phyloP scores from a whole-genome alignment of 257 asterid species.

The Rehmannia glutinosa region DNA sequence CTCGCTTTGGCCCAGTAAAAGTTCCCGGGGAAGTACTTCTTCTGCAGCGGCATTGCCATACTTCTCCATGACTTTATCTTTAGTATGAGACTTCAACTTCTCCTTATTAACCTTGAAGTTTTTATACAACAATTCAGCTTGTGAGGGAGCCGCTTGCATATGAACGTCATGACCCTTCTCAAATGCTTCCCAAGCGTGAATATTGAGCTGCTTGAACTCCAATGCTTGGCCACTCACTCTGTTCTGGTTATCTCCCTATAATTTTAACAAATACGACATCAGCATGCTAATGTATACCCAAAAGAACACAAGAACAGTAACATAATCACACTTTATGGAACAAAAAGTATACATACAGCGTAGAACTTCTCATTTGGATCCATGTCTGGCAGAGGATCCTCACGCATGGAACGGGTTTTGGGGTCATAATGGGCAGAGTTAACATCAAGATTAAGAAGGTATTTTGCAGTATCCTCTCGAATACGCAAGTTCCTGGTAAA shows the following conservation, averaged over 20 bases:
- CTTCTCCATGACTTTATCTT: slow-evolving; percentile 81
- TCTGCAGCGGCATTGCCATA: slow-evolving; percentile 96
- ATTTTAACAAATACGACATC: not conserved
- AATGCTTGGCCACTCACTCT: slow-evolving; percentile 94
- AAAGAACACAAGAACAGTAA: not conserved
- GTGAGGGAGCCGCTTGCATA: slow-evolving; percentile 99
- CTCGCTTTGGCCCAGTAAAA: slow-evolving; percentile 90
- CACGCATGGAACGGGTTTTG: slow-evolving; percentile 98
- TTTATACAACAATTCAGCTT: slow-evolving; percentile 86
- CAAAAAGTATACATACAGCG: slow-evolving; percentile 41
- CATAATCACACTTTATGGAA: not conserved
- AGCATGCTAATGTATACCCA: not conserved
- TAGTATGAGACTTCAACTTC: slow-evolving; percentile 71
- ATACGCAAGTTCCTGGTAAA: slow-evolving; percentile 80
- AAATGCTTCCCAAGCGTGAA: slow-evolving; percentile 98
- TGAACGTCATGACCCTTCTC: slow-evolving; percentile 97
- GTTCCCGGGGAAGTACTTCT: slow-evolving; percentile 79
- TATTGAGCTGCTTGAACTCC: slow-evolving; percentile 93
- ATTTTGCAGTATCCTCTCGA: slow-evolving; percentile 95
- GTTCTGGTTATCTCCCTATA: slow-evolving; percentile 82
- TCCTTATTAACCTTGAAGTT: slow-evolving; percentile 78
- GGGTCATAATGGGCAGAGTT: slow-evolving; percentile 96
- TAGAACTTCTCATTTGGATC: slow-evolving; percentile 96
- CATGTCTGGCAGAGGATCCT: slow-evolving; percentile 96
- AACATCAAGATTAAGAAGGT: slow-evolving; percentile 92